These are phyloP conservation scores for Wickerhamiella slavikovae DNA, from an alignment of 805 yeast genomes.

Conservation along the genomic window DNA sequence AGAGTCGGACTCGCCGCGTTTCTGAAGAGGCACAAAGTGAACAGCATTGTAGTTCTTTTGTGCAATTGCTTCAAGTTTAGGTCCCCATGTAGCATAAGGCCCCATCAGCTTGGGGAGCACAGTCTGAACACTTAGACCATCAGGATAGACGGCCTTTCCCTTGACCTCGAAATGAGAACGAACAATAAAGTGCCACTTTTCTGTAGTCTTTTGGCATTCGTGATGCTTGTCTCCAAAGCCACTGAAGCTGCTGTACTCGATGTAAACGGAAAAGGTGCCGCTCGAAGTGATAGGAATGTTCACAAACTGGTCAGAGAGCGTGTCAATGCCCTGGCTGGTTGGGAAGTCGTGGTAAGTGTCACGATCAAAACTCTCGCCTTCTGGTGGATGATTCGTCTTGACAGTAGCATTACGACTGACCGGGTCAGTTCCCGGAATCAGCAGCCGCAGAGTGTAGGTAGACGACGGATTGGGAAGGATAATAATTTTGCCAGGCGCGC, in stretches of 20 bases:
- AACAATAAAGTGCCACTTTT: constrained; percentile 46
- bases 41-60: constrained; percentile 83
- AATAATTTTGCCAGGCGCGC: constrained; percentile 18
- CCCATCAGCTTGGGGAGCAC: constrained; percentile 90
- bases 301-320: constrained; percentile 44
- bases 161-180: constrained; percentile 52
- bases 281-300: constrained; percentile 44
- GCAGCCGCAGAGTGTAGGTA: constrained; percentile 30
- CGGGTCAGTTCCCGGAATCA: constrained; percentile 54
- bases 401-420: constrained; percentile 51
- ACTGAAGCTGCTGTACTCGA: constrained; percentile 28
- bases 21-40: constrained; percentile 86
- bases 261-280: constrained; percentile 62
- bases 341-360: constrained; percentile 25
- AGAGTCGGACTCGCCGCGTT: constrained; percentile 75
- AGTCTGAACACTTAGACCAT: constrained; percentile 63
- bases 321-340: constrained; percentile 19
- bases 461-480: constrained; percentile 21
- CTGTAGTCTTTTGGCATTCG: constrained; percentile 26
- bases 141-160: constrained; percentile 41
- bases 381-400: constrained; percentile 51
- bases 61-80: constrained; percentile 36
- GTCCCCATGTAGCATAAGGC: constrained; percentile 37
- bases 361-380: constrained; percentile 31
- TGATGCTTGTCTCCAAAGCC: constrained; percentile 10